These are phyloP conservation scores for Fusarium xylarioides DNA, from an alignment of 2,329 filamentous ascomycete species.

Conservation along the genomic window DNA sequence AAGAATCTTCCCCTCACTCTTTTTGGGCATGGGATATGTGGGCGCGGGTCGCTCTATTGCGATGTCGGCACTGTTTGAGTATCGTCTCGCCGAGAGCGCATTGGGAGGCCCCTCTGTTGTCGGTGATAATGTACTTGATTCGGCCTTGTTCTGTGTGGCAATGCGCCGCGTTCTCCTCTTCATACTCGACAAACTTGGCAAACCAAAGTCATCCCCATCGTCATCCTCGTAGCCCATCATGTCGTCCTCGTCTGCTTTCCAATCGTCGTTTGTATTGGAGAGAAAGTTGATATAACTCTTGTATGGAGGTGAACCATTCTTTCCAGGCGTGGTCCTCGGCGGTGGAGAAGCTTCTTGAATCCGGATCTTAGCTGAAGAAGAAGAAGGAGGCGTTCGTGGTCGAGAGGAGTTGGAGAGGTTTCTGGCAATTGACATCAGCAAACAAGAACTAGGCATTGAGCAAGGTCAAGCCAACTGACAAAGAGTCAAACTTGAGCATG, in stretches of 20 bases:
- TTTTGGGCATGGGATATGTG: conserved; percentile 87
- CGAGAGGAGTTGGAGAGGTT: conserved; percentile 69
- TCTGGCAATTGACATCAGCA: conserved; percentile 50
- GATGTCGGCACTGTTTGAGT: conserved; percentile 91
- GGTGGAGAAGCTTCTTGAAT: conserved; percentile 66
- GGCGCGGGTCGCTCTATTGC: conserved; percentile 86
- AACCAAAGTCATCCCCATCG: conserved; percentile 93
- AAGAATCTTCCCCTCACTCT: conserved; percentile 92
- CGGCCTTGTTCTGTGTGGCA: conserved; percentile 53
- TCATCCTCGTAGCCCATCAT: conserved; percentile 84
- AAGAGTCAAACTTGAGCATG: conserved; percentile 84
- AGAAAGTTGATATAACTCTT: conserved; percentile 84
- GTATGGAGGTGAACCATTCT: conserved; percentile 68
- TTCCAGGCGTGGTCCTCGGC: conserved; percentile 59
- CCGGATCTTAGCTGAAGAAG: conserved; percentile 60
- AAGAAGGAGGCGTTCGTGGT: conserved; percentile 80
- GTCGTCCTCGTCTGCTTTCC: conserved; percentile 80
- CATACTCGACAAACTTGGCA: conserved; percentile 93
- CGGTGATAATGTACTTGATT: conserved; percentile 48
- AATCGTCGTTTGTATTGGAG: conserved; percentile 83
- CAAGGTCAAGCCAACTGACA: conserved; percentile 62
- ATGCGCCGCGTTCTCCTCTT: conserved; percentile 72
- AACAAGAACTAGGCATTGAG: not conserved
- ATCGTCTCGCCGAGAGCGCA: conserved; percentile 60
- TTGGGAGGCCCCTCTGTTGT: conserved; percentile 50